Evolutionary conservation across 371 early-diverging fungal species (phyloP), one percentile per base, ranked within the genome.

Genomic region (Zychaea mexicana): DNA sequence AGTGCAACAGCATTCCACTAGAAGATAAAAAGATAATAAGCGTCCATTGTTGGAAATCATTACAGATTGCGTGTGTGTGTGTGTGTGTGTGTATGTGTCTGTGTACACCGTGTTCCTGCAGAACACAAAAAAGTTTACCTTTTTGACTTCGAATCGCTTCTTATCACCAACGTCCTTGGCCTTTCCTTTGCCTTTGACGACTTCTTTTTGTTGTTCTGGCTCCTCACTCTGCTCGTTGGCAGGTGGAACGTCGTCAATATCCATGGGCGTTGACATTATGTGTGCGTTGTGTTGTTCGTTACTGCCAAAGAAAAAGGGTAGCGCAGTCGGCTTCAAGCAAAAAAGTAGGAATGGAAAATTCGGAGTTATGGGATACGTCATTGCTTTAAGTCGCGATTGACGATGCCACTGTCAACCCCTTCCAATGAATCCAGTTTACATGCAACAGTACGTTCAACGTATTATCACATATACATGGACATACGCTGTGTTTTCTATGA

Each of bases 1-100:
- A 98, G 83, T 38, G 98, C 97, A 17, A 98, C 97, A 3, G 97
- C 97, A 72, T 96, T 95, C 98, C 98, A 98, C 95, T 96, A 76
- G 46, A 65, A 61, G 38, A 39, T 57, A 65, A 42, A 49, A 6
- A 19, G 4, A 38, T 36, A 46, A 46, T 31, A 52, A 26, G 61
- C 12, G 36, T 32, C 36, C 17, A 61, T 46, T 22, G 55, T 24
- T 19, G 49, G n/a, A 52, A 28, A 52, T 7, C 4, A 52, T 52
- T 13, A 36, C 15, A 36, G 21, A 38, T 36, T 36, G 53, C n/a
- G n/a, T n/a, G n/a, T n/a, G n/a, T n/a, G n/a, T n/a, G n/a, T n/a
- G n/a, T 21, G n/a, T n/a, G n/a, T n/a, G n/a, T n/a, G n/a, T n/a
- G n/a, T n/a, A n/a, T n/a, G n/a, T n/a, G n/a, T n/a, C n/a, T n/a